phyloP scores from a whole-genome alignment of 2,329 filamentous ascomycete genomes.

The Tolypocladium ophioglossoides region DNA sequence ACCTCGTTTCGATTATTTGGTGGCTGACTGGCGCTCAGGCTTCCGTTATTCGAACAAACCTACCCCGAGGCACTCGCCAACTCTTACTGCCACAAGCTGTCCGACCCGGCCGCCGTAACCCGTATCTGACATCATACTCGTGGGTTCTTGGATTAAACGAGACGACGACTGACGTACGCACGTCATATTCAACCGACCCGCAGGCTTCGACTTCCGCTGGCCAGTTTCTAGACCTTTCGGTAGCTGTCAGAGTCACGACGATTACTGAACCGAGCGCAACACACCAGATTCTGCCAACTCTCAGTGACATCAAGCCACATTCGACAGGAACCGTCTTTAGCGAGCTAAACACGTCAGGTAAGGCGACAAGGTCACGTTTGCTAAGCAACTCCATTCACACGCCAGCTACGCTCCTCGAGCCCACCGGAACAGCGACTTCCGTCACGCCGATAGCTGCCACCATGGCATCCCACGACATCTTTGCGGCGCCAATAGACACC shows the following conservation, averaged over 20 bases:
- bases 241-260: neutral
- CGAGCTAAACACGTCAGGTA: neutral
- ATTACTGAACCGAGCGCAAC: neutral
- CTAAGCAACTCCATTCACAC: neutral
- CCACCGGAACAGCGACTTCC: neutral
- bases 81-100: neutral
- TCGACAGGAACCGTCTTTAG: neutral
- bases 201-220: no score
- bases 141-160: no score
- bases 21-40: neutral
- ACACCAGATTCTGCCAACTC: neutral
- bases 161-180: neutral
- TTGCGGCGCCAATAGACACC: slow-evolving; percentile 42
- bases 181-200: no score
- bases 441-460: neutral
- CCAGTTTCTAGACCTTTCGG: no score
- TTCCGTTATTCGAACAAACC: neutral
- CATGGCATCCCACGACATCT: slow-evolving; percentile 37
- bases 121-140: neutral
- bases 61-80: neutral
- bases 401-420: neutral
- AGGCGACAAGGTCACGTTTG: neutral
- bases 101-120: neutral
- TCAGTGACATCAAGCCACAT: neutral
- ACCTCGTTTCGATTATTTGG: neutral